Percentiles rank a stretch among this genome's conserved stretches.
Evolutionary conservation across 2,329 filamentous ascomycete species (phyloP).

Genomic region (Aspergillus hiratsukae): DNA sequence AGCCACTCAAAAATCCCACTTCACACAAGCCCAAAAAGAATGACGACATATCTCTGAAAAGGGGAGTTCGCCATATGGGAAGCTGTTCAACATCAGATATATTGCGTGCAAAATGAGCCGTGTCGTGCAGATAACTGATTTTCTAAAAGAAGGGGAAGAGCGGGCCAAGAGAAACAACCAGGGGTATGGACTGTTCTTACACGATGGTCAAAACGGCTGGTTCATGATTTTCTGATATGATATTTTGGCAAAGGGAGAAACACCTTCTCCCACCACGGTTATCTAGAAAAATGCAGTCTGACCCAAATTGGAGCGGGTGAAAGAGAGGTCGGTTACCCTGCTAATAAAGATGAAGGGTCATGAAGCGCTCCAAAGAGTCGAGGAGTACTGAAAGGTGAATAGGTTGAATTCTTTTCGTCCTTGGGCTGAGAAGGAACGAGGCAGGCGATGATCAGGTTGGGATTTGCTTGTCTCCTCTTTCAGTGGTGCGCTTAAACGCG

Average conservation of each 20-base stretch:
- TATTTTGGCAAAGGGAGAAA: slow-evolving; percentile 4
- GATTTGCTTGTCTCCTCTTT: slow-evolving; percentile 15
- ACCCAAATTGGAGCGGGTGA: not conserved
- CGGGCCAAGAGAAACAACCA: not conserved
- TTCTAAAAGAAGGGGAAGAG: not conserved
- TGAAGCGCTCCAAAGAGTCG: not conserved
- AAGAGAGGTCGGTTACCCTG: not conserved
- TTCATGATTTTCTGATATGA: slow-evolving; percentile 13
- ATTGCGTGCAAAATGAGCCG: slow-evolving; percentile 10
- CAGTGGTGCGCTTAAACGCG: not conserved
- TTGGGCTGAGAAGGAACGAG: slow-evolving; percentile 18
- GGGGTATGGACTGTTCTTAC: slow-evolving; percentile 14
- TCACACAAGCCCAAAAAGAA: slow-evolving; percentile 41
- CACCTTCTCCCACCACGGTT: slow-evolving; percentile 4
- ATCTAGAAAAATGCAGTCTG: not conserved
- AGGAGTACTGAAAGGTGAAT: slow-evolving; percentile 1
- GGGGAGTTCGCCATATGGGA: slow-evolving; percentile 41
- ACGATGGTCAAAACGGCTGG: slow-evolving; percentile 20
- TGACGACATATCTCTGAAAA: slow-evolving; percentile 42
- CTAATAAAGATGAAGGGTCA: not conserved
- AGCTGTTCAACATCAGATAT: slow-evolving; percentile 20
- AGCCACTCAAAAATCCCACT: slow-evolving; percentile 38
- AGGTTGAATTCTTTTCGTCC: slow-evolving; percentile 6
- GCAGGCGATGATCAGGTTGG: slow-evolving; percentile 8
- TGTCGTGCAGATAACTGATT: slow-evolving; percentile 1